Evolutionary conservation across 1,284 basidiomycete genomes (phyloP).

Genomic region (Blastosporella zonata): DNA sequence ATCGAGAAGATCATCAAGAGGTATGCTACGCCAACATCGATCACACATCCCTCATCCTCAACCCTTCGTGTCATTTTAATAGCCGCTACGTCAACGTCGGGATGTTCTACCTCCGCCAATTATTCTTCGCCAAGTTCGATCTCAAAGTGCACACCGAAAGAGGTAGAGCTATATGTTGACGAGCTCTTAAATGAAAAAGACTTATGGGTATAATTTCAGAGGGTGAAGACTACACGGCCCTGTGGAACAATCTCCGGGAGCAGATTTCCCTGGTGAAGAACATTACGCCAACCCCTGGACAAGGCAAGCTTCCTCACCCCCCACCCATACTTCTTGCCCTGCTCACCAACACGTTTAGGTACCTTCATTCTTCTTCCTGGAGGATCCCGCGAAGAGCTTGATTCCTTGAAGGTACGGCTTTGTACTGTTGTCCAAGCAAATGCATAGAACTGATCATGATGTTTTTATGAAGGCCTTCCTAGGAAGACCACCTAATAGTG

Average conservation of each 20-base stretch:
- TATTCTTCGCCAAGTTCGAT: constrained; percentile 82
- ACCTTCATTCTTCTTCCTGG: constrained; percentile 61
- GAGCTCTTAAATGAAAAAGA: neutral
- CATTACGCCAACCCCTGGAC: constrained; percentile 60
- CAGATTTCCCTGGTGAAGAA: constrained; percentile 66
- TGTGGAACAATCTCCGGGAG: constrained; percentile 74
- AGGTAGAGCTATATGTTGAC: constrained; percentile 33
- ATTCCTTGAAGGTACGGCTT: constrained; percentile 35
- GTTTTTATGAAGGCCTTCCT: constrained; percentile 55
- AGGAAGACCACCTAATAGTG: constrained; percentile 71
- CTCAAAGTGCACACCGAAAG: constrained; percentile 73
- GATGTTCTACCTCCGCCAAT: constrained; percentile 74
- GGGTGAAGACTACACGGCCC: constrained; percentile 60
- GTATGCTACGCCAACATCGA: constrained; percentile 30
- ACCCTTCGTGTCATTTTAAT: constrained; percentile 1
- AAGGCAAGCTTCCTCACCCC: constrained; percentile 31
- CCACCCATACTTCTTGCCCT: neutral
- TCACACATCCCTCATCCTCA: neutral
- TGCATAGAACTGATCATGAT: constrained; percentile 4
- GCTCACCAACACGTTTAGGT: constrained; percentile 20
- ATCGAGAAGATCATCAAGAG: constrained; percentile 79
- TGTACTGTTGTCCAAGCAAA: no score
- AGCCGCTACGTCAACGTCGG: constrained; percentile 82
- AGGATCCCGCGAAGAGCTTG: constrained; percentile 50
- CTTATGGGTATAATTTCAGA: constrained; percentile 34